Evolutionary conservation across 225 moss, liverwort and hornwort genomes (phyloP).

Genomic region (Pseudisothecium myosuroides): DNA sequence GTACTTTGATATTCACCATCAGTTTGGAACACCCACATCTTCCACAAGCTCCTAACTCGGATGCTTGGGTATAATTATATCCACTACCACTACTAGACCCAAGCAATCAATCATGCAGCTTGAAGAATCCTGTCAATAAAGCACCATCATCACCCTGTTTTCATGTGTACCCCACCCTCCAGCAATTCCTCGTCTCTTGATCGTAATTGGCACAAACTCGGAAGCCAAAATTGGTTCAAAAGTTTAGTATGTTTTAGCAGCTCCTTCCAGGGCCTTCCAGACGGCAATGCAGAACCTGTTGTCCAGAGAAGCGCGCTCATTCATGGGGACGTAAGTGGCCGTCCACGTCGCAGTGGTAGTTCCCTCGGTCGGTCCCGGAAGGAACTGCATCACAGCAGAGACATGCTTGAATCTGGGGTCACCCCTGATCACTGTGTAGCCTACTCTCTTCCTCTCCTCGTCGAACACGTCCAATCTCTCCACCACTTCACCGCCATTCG

Average conservation of each 20-base stretch:
- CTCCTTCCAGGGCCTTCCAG: slow-evolving; percentile 9
- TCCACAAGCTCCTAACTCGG: not conserved
- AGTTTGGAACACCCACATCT: not conserved
- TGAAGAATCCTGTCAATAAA: not conserved
- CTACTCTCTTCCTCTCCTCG: not conserved
- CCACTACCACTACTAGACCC: not conserved
- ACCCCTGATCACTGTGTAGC: slow-evolving; percentile 10
- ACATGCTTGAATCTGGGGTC: slow-evolving; percentile 25
- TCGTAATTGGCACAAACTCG: not conserved
- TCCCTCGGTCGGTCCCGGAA: slow-evolving; percentile 5
- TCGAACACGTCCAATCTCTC: slow-evolving; percentile 16
- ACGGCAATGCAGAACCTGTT: slow-evolving; percentile 16
- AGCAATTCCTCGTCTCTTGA: not conserved
- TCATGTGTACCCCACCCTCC: not conserved
- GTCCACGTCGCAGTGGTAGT: slow-evolving; percentile 21
- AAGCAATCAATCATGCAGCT: not conserved
- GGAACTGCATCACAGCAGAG: slow-evolving; percentile 2
- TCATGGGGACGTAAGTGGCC: slow-evolving; percentile 14
- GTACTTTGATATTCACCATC: slow-evolving; percentile 1
- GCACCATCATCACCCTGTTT: not conserved
- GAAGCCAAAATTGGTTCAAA: not conserved
- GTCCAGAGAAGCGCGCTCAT: not conserved
- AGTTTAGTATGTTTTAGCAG: not conserved
- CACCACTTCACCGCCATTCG: slow-evolving; percentile 8
- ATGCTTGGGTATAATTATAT: not conserved